phyloP scores from a whole-genome alignment of 208 protist genomes.

The Blechomonas ayalai region DNA sequence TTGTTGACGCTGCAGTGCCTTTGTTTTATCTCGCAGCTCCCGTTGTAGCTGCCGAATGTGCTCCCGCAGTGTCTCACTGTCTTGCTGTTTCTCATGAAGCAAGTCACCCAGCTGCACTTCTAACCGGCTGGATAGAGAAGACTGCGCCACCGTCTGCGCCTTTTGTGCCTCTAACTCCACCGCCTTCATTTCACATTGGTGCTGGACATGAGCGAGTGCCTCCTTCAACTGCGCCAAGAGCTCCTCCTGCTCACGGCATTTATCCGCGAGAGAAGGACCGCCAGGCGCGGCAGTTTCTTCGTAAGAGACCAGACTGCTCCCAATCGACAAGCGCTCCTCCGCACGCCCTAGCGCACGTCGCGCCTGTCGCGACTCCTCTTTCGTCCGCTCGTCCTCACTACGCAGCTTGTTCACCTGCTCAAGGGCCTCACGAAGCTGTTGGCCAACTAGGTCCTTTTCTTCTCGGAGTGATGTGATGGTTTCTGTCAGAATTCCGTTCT shows the following conservation, averaged over 20 bases:
- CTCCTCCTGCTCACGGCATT: slow-evolving; percentile 1
- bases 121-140: slow-evolving; percentile 11
- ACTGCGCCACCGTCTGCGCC: not conserved
- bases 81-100: slow-evolving; percentile 19
- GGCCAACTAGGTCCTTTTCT: no score
- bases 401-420: not conserved
- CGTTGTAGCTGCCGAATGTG: slow-evolving; percentile 29
- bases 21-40: slow-evolving; percentile 13
- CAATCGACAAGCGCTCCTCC: no score
- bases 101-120: slow-evolving; percentile 25
- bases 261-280: not conserved
- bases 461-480: no score
- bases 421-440: not conserved
- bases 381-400: not conserved
- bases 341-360: no score
- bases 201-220: slow-evolving; percentile 5
- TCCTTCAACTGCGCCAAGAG: not conserved
- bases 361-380: no score
- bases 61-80: slow-evolving; percentile 18
- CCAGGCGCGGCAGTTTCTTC: no score
- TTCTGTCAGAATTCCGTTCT: no score
- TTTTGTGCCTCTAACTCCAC: slow-evolving; percentile 8
- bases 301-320: no score
- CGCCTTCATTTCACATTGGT: slow-evolving; percentile 7
- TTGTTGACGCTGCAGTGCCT: slow-evolving; percentile 14